Conservation (phyloP, 1,139 yeast genomes). For the Nakaseomyces delphensis region DNA sequence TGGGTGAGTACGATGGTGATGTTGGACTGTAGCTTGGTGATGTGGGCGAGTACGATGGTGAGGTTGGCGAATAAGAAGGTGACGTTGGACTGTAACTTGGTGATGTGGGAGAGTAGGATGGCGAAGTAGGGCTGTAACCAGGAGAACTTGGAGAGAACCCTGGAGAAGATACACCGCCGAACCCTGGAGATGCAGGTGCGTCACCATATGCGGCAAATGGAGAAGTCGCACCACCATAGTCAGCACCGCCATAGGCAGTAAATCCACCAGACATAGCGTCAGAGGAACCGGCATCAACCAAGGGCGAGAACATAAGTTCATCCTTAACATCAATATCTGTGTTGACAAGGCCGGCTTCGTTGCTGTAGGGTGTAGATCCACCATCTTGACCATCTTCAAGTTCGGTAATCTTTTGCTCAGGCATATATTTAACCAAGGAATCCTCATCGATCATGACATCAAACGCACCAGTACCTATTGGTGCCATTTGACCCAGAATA, state of each 20-base stretch:
- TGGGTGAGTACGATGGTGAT: slow-evolving; percentile 52
- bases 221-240: slow-evolving; percentile 57
- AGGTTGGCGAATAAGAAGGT: slow-evolving; percentile 53
- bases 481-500: slow-evolving; percentile 96
- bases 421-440: slow-evolving; percentile 50
- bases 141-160: slow-evolving; percentile 68
- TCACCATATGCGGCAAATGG: slow-evolving; percentile 48
- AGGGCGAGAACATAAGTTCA: slow-evolving; percentile 88
- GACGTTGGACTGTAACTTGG: slow-evolving; percentile 55
- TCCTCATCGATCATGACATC: slow-evolving; percentile 93
- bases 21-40: slow-evolving; percentile 56
- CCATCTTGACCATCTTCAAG: slow-evolving; percentile 57
- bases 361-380: slow-evolving; percentile 90
- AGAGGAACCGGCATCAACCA: slow-evolving; percentile 76
- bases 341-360: slow-evolving; percentile 64
- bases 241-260: slow-evolving; percentile 77
- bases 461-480: slow-evolving; percentile 96
- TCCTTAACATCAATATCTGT: slow-evolving; percentile 68
- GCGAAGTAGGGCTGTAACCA: slow-evolving; percentile 63
- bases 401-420: slow-evolving; percentile 34
- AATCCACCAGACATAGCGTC: slow-evolving; percentile 76
- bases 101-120: slow-evolving; percentile 55
- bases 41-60: slow-evolving; percentile 53
- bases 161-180: slow-evolving; percentile 66
- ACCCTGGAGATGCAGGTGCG: slow-evolving; percentile 69